Evolutionary conservation across 169 alveolate species (phyloP).

Genomic region (Cryptosporidium viatorum): DNA sequence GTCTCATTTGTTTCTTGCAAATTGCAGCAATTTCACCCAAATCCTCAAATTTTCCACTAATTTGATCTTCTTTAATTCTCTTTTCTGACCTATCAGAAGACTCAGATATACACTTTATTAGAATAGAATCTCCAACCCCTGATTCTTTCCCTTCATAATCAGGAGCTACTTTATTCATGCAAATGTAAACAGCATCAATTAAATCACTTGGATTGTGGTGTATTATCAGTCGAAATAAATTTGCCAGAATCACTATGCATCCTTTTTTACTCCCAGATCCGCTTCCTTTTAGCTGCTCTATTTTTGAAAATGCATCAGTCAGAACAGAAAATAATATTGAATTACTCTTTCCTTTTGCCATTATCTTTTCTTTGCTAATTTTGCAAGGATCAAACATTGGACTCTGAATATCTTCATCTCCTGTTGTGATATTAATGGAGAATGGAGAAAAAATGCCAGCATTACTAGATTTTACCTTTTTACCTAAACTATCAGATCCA

Average conservation of each 20-base stretch:
- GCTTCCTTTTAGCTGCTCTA: slow-evolving; percentile 87
- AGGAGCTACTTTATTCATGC: slow-evolving; percentile 91
- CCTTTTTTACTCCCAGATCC: slow-evolving; percentile 90
- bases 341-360: slow-evolving; percentile 15
- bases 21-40: slow-evolving; percentile 90
- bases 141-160: slow-evolving; percentile 94
- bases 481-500: background rate
- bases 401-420: slow-evolving; percentile 55
- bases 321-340: slow-evolving; percentile 79
- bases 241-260: slow-evolving; percentile 84
- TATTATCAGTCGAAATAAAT: slow-evolving; percentile 80
- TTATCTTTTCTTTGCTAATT: slow-evolving; percentile 3
- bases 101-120: slow-evolving; percentile 93
- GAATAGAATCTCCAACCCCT: slow-evolving; percentile 96
- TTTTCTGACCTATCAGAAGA: slow-evolving; percentile 92
- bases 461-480: background rate
- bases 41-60: slow-evolving; percentile 90
- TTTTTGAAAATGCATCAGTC: slow-evolving; percentile 83
- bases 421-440: slow-evolving; percentile 4
- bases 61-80: slow-evolving; percentile 89
- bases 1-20: slow-evolving; percentile 83
- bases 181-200: slow-evolving; percentile 84
- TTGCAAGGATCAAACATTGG: slow-evolving; percentile 60
- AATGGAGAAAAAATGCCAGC: slow-evolving; percentile 49
- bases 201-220: slow-evolving; percentile 87